Base-by-base conservation (phyloP, 768 basidiomycete genomes). In the Solioccasus polychromus region DNA sequence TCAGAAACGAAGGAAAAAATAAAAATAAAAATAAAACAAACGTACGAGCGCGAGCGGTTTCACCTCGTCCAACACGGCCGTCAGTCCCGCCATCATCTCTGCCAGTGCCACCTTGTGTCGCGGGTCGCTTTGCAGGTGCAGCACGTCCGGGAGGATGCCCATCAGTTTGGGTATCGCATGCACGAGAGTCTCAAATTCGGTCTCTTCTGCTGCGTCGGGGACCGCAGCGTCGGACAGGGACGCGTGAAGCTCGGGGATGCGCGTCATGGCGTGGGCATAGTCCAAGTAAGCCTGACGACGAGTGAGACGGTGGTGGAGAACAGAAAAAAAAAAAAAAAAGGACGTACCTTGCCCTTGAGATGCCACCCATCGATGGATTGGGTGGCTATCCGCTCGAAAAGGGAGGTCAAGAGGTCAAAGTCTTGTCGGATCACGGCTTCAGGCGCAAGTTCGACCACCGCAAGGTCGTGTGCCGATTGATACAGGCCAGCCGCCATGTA, bases 361-460 rank as follows among this genome's bases (percentile, higher is more conserved):
- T 84, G 76, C 94, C 94, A 96, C 8, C 81, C 81, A 34, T 80
- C 79, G 9, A 94, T 76, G 3, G 71, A 62, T 30, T 71, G 41
- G 10, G 74, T 76, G 19, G 70, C 71, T 53, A 98, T 82, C 8
- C 74, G 74, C 39, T 68, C 71, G 54, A 97, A 89, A 19, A 97
- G 63, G n/a, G 74, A 73, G 28, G 72, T 71, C 19, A 96, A 67
- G 11, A 95, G 71, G 3, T 75, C 77, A 8, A 75, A 53, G 54
- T 76, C 74, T 34, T 72, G 62, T 18, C 70, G 54, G 24, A 97
- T 74, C 44, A 96, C 73, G 0, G 86, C 90, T 52, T 97, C 95
- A 1, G 92, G 89, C 6, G 88, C 90, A 8, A 99, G 77, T 48
- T 93, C 84, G n/a, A 74, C 66, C 24, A 94, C 74, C n/a, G 89